Evolutionary conservation across 257 asterid species (phyloP), one percentile per base, ranked within the genome.

Genomic region (Sherardia arvensis): DNA sequence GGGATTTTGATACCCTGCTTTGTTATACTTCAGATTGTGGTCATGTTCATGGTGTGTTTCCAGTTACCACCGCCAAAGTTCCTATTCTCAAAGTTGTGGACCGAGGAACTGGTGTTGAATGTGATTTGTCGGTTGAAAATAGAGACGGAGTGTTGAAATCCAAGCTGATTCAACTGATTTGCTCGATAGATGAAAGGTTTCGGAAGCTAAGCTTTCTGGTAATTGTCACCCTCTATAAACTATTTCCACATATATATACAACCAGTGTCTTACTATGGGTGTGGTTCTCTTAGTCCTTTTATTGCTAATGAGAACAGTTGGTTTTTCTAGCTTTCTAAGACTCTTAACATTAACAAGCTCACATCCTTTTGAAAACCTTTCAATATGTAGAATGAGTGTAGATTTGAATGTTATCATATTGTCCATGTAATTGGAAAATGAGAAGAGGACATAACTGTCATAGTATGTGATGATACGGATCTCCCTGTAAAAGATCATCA

Each of bases 61-160:
- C 95, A 23, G 71, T 91, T 69, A 84, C 87, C 32, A 66, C 87
- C 17, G 96, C 98, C 59, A 91, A 77, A 81, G 98, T 91, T 73
- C 98, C 96, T 49, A 79, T 91, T 78, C 77, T 91, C 61, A 91
- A 91, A 80, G 91, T 89, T 71, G 81, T 88, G 70, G 98, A 91
- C 73, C 82, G 86, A 64, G 96, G 98, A 80, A 88, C 98, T 69
- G 92, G 91, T 65, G 86, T 91, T 64, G 94, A 88, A 75, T 91
- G 98, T 83, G 98, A 91, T 86, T 79, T 91, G 69, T 91, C 98
- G 32, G 83, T 91, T 76, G 98, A 87, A 82, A 91, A 88, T 74
- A 75, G 87, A 80, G 98, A 91, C 66, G 96, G 98, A 53, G 83
- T 91, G 69, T 70, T 77, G 78, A 91, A 91, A 82, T 91, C 98